These are phyloP conservation scores for Silybum marianum DNA, from an alignment of 129 eudicot genomes.

Conservation along the genomic window DNA sequence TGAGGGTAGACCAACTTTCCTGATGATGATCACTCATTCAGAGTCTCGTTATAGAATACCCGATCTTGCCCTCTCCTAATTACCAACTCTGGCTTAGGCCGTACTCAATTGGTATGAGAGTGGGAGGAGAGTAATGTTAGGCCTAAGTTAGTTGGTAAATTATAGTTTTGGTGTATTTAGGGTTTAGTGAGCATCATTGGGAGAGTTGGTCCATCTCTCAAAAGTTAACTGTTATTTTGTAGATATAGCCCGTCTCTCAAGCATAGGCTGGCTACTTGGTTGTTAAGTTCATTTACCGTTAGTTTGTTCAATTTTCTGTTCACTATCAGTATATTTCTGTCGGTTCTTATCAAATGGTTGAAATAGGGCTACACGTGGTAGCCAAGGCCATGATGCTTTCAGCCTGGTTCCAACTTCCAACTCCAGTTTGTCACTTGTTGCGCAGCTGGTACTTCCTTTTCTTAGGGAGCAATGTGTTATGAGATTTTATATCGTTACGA, in stretches of 20 bases:
- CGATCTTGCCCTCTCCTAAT: not conserved
- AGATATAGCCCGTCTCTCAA: no score
- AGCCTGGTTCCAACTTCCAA: not conserved
- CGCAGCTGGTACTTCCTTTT: not conserved
- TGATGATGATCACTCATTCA: not conserved
- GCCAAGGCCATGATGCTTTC: not conserved
- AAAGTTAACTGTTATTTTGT: no score
- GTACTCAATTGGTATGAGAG: not conserved
- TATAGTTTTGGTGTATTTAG: not conserved
- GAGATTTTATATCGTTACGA: not conserved
- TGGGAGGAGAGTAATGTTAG: not conserved
- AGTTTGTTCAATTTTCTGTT: no score
- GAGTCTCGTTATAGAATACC: not conserved
- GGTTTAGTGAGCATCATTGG: no score
- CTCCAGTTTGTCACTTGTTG: not conserved
- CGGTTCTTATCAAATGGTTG: not conserved
- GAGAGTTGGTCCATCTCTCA: no score
- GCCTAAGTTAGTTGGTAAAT: not conserved
- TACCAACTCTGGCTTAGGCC: not conserved
- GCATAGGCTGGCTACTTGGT: no score
- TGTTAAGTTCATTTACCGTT: no score
- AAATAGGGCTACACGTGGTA: not conserved
- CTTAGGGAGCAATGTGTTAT: not conserved
- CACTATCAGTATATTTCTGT: not conserved
- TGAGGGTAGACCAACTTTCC: not conserved